Conservation (phyloP, 164 flowering plant genomes). For the Echeveria elegans region DNA sequence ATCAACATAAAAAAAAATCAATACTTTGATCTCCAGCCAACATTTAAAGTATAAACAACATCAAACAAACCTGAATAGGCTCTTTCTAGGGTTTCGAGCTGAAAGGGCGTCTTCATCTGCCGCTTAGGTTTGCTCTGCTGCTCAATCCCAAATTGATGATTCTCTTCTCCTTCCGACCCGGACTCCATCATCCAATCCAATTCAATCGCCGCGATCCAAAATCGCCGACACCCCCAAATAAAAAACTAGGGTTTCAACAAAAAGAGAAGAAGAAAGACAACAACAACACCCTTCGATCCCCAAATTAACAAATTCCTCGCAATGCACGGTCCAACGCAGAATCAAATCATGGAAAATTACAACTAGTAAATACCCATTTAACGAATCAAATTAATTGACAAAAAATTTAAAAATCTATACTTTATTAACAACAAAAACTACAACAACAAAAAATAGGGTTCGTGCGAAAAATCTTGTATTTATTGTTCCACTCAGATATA, state of each 20-base stretch:
- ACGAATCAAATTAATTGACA: neutral
- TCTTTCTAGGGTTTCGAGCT: neutral
- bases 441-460: conserved; percentile 2
- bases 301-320: conserved; percentile 1
- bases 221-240: conserved; percentile 4
- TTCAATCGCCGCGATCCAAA: neutral
- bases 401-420: neutral
- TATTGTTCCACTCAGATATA: neutral
- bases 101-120: neutral
- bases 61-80: neutral
- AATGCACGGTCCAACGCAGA: conserved; percentile 5
- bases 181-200: neutral
- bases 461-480: neutral
- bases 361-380: neutral
- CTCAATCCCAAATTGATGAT: neutral
- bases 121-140: neutral
- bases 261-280: neutral
- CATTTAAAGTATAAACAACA: no score
- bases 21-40: no score
- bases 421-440: neutral
- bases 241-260: neutral
- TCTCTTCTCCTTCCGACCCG: neutral
- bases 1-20: no score
- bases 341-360: neutral
- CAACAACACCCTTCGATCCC: neutral